Evolutionary conservation across 2,329 filamentous ascomycete species (phyloP), one percentile per base, ranked within the genome.

Genomic region (Orbilia blumenaviensis): DNA sequence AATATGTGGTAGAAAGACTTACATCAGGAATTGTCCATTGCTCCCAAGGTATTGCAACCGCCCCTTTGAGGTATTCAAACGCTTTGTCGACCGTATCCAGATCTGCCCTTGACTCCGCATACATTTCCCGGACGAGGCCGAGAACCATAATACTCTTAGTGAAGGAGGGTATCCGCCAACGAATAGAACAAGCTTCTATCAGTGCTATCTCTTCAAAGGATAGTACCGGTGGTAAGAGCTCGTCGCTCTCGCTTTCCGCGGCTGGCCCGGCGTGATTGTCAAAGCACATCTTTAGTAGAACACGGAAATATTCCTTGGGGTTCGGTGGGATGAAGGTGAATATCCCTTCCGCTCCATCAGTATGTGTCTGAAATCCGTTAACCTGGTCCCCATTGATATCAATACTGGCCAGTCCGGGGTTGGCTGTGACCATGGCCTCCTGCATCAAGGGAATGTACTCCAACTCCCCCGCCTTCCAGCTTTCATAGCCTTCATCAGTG

Each of bases 271-370:
- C 72, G 16, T 76, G 77, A 85, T 85, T 8, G 84, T 83, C 23
- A 36, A 81, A 74, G 66, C 80, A 81, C 69, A 71, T 76, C 18
- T 78, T 71, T 25, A 77, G 72, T 52, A 81, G 77, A 52, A 78
- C 73, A 23, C 79, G 79, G 84, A 96, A 97, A 81, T 91, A 94
- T 7, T 89, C 87, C 80, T 94, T 88, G 29, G 94, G 88, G 78
- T 97, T 92, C 34, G 91, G 86, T 32, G 95, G 95, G 73, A 97
- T 96, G 81, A 94, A 99, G 0, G 91, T 95, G 82, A 94, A 98
- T 58, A 90, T 87, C 54, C 89, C 84, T 79, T 90, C 87, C 78
- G 72, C 72, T 29, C 84, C 84, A 54, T 84, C 83, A 46, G 84
- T 81, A 50, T 85, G 84, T 12, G 82, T 79, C 14, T 82, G 72